phyloP scores from a whole-genome alignment of 2,329 filamentous ascomycete genomes.

The Fusarium annulatum region DNA sequence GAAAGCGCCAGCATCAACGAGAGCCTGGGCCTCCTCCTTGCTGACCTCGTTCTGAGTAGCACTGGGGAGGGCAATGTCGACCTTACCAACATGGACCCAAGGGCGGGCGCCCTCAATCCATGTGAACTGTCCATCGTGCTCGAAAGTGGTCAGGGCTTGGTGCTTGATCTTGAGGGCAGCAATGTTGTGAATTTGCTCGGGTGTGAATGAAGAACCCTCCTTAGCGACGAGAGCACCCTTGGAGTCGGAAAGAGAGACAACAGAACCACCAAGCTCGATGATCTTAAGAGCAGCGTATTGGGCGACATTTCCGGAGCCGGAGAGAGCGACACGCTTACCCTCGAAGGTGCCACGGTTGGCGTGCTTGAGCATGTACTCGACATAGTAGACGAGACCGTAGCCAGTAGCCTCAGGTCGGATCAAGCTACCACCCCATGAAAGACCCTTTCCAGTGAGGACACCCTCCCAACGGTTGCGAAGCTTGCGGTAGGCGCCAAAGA shows the following conservation, averaged over 20 bases:
- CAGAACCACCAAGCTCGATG: conserved; percentile 93
- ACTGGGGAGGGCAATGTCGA: conserved; percentile 91
- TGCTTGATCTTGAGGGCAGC: conserved; percentile 88
- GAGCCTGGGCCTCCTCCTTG: conserved; percentile 85
- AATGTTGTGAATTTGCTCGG: conserved; percentile 82
- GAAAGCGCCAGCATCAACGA: conserved; percentile 79
- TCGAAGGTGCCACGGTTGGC: conserved; percentile 86
- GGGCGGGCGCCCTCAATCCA: conserved; percentile 90
- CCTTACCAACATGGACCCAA: conserved; percentile 88
- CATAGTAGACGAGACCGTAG: conserved; percentile 96
- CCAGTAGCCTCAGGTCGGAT: conserved; percentile 98
- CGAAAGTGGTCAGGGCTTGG: conserved; percentile 81
- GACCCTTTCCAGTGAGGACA: conserved; percentile 95
- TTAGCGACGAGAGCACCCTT: conserved; percentile 84
- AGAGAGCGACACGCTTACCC: conserved; percentile 95
- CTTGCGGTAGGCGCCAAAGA: conserved; percentile 94
- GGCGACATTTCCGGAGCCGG: conserved; percentile 96
- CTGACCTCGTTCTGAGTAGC: conserved; percentile 99
- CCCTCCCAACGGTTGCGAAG: conserved; percentile 94
- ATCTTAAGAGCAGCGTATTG: conserved; percentile 97
- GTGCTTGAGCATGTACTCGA: conserved; percentile 94
- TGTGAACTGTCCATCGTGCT: conserved; percentile 76
- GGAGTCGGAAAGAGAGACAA: conserved; percentile 94
- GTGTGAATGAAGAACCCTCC: conserved; percentile 76
- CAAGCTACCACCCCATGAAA: conserved; percentile 89